Percentiles rank a stretch among this genome's conserved stretches.
Conservation (phyloP, 2,329 filamentous ascomycete genomes). For the Paracorniculantispora psalliotae region DNA sequence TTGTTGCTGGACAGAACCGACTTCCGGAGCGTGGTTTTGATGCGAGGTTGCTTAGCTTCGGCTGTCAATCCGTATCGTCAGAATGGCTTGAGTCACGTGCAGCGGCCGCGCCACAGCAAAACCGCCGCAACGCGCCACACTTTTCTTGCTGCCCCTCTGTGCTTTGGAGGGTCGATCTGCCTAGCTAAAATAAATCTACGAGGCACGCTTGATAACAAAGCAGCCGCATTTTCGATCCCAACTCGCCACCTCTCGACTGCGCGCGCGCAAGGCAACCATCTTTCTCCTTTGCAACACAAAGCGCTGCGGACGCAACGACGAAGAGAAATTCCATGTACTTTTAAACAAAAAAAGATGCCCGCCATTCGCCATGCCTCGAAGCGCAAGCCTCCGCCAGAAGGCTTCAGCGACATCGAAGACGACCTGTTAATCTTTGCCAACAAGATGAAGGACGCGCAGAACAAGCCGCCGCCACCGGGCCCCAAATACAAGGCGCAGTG, state of each 20-base stretch:
- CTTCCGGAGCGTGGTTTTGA: slow-evolving; percentile 10
- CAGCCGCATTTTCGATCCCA: background rate
- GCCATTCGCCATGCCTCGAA: slow-evolving; percentile 70
- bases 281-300: background rate
- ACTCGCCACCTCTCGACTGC: background rate
- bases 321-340: background rate
- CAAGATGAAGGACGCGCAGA: slow-evolving; percentile 95
- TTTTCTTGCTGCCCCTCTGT: slow-evolving; percentile 7
- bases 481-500: slow-evolving; percentile 86
- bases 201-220: background rate
- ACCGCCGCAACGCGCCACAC: background rate
- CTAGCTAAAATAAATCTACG: slow-evolving; percentile 2
- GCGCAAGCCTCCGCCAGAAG: slow-evolving; percentile 77
- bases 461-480: slow-evolving; percentile 74
- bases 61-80: slow-evolving; percentile 7
- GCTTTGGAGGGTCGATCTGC: background rate
- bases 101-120: slow-evolving; percentile 1
- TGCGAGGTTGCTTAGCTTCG: slow-evolving; percentile 10
- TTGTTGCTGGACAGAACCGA: slow-evolving; percentile 3
- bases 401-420: slow-evolving; percentile 84
- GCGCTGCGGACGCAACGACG: background rate
- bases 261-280: background rate
- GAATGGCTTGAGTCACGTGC: slow-evolving; percentile 10
- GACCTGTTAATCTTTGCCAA: slow-evolving; percentile 80
- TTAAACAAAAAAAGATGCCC: slow-evolving; percentile 71